A percentile compares a stretch with the other conserved stretches of the same genome.
phyloP scores from a whole-genome alignment of 495 filamentous ascomycete species.

The Aspergillus cavernicola region DNA sequence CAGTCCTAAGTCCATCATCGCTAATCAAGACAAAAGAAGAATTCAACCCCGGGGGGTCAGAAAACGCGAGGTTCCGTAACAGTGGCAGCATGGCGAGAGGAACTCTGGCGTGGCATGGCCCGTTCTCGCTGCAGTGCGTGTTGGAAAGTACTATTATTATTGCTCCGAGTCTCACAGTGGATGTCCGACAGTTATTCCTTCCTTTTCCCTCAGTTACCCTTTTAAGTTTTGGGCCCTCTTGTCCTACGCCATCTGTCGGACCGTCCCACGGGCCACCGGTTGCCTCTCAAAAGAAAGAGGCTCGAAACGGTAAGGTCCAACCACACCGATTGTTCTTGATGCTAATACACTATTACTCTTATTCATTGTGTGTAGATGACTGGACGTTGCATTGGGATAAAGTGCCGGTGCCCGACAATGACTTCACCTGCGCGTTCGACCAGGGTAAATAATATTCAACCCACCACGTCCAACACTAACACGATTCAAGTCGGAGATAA shows the following conservation, averaged over 20 bases:
- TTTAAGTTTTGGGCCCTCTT: no score
- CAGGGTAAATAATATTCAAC: slow-evolving; percentile 2
- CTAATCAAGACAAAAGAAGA: background rate
- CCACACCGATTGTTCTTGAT: background rate
- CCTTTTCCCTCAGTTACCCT: background rate
- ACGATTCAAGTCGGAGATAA: background rate
- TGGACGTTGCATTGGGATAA: background rate
- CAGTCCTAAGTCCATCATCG: background rate
- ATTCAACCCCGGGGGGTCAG: background rate
- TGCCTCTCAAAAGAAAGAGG: no score
- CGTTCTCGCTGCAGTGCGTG: background rate
- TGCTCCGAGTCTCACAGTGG: background rate
- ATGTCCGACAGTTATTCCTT: background rate
- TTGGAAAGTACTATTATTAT: background rate
- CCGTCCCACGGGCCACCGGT: background rate
- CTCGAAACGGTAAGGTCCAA: no score
- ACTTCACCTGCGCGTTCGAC: slow-evolving; percentile 13
- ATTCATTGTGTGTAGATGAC: background rate
- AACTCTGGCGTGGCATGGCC: slow-evolving; percentile 1
- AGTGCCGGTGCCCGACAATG: slow-evolving; percentile 2
- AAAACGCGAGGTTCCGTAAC: no score
- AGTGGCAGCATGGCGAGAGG: background rate
- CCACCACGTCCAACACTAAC: background rate
- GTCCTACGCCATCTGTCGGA: no score
- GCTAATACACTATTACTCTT: background rate